Evolutionary conservation across 2,329 filamentous ascomycete species (phyloP).

Genomic region (Ascosphaera apis): DNA sequence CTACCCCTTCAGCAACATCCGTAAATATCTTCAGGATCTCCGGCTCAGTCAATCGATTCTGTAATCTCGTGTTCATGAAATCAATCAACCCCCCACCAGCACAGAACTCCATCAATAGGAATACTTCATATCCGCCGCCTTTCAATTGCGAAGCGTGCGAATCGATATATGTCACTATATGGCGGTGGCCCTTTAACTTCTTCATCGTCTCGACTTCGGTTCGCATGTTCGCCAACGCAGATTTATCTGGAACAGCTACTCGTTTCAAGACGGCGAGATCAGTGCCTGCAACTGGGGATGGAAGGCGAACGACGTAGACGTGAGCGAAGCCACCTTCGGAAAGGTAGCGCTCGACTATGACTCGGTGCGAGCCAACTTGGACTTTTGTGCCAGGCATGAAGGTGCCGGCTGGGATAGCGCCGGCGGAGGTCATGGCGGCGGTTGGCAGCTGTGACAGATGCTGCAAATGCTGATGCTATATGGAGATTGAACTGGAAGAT

Average conservation of each 20-base stretch:
- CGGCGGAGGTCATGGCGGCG: slow-evolving; percentile 14
- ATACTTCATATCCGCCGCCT: slow-evolving; percentile 90
- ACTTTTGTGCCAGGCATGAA: slow-evolving; percentile 91
- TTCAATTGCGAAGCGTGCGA: slow-evolving; percentile 89
- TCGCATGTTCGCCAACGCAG: slow-evolving; percentile 82
- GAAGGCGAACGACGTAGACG: slow-evolving; percentile 83
- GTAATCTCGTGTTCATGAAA: slow-evolving; percentile 96
- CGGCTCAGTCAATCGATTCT: slow-evolving; percentile 88
- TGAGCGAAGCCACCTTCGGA: slow-evolving; percentile 97
- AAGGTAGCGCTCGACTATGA: slow-evolving; percentile 89
- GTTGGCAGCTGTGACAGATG: no score
- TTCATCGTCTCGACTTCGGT: slow-evolving; percentile 99
- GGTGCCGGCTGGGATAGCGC: slow-evolving; percentile 45
- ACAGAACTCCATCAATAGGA: slow-evolving; percentile 95
- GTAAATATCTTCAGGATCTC: slow-evolving; percentile 95
- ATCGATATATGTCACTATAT: slow-evolving; percentile 96
- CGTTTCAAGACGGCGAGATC: slow-evolving; percentile 76
- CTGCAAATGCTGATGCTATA: no score
- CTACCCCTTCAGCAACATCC: slow-evolving; percentile 86
- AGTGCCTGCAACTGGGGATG: slow-evolving; percentile 51
- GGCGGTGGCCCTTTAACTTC: slow-evolving; percentile 84
- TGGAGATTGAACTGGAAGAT: no score
- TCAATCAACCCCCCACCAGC: slow-evolving; percentile 88
- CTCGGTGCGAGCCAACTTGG: slow-evolving; percentile 76
- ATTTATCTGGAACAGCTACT: slow-evolving; percentile 90